Evolutionary conservation across 345 rosid species (phyloP).

Genomic region (Gossypium ekmanianum): DNA sequence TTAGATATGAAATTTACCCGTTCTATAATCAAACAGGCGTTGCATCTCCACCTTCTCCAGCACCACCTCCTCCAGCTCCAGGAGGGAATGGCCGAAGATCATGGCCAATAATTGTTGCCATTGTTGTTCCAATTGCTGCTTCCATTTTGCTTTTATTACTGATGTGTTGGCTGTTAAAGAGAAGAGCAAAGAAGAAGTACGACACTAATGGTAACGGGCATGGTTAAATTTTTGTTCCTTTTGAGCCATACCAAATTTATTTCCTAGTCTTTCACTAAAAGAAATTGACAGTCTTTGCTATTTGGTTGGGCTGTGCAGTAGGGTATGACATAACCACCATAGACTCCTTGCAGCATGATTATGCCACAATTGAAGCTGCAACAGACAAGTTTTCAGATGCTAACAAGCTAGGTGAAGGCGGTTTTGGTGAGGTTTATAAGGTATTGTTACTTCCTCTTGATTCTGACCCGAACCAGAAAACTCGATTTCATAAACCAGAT

Average conservation of each 20-base stretch:
- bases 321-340: neutral
- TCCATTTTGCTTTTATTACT: neutral
- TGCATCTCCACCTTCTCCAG: neutral
- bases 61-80: neutral
- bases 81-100: neutral
- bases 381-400: neutral
- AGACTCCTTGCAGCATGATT: neutral
- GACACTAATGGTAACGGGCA: neutral
- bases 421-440: neutral
- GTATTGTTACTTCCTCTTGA: neutral
- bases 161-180: neutral
- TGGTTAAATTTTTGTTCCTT: neutral
- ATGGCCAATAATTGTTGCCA: neutral
- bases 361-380: neutral
- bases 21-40: constrained; percentile 14
- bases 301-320: neutral
- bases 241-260: neutral
- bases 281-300: neutral
- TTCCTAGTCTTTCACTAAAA: neutral
- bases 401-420: constrained; percentile 2
- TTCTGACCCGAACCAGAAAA: neutral
- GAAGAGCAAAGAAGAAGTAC: neutral
- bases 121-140: neutral
- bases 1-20: neutral
- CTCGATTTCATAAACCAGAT: neutral